Evolutionary conservation across 352 stramenopile genomes (phyloP), one percentile per base, ranked within the genome.

Genomic region (Pythium pectinolyticum): DNA sequence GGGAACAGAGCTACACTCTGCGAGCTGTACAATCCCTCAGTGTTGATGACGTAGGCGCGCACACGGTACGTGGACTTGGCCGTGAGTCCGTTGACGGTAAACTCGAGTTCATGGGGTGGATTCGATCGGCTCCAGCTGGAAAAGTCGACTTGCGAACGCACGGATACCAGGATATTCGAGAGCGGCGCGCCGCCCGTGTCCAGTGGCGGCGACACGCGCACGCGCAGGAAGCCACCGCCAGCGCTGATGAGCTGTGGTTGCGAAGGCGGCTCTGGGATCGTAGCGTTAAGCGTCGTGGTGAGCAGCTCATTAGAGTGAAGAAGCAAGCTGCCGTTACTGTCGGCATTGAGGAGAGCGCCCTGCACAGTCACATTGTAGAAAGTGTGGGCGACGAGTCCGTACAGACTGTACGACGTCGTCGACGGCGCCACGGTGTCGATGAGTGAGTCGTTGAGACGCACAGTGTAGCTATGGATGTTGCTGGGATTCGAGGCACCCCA

Each of bases 161-260:
- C 69, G 19, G 62, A 11, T 9, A 84, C 22, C 5, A 56, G 66
- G 27, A 81, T 58, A 37, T 17, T 69, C 3, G 47, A 34, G 30
- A 88, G 57, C 17, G 52, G 20, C 0, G 45, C 59, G 25, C 78
- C 78, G 8, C 78, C 78, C 0, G 76, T 76, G 63, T 88, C 78
- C 0, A 39, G 10, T 11, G 78, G 63, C 20, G 61, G 40, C 15
- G 32, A 14, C 17, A 72, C 58, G 4, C 37, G 52, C 45, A 77
- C 61, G 31, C 47, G 53, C n/a, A 74, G n/a, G 37, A 61, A 74
- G 14, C 70, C 70, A 1, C 70, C 70, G 24, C 70, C 66, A 1
- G 40, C 28, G 17, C 34, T 22, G 11, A 74, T 34, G 2, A 75
- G 17, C 30, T 61, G 32, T 10, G 73, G 72, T 24, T 43, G 14